phyloP scores from a whole-genome alignment of 495 filamentous ascomycete species.

The Evansstolkia leycettana region DNA sequence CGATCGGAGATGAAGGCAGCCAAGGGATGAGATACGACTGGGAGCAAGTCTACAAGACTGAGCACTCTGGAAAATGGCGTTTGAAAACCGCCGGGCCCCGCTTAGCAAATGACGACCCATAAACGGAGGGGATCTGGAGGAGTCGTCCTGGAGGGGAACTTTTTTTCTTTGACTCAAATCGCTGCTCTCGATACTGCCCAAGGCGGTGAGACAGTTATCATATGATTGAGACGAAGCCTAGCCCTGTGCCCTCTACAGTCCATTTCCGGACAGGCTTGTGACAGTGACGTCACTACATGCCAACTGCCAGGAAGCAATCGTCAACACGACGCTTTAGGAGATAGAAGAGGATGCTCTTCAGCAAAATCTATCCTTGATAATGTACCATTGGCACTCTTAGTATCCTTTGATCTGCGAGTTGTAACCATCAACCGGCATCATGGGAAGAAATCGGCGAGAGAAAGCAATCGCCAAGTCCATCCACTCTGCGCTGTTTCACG shows the following conservation, averaged over 20 bases:
- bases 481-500: slow-evolving; percentile 19
- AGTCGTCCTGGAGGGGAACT: slow-evolving; percentile 12
- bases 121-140: slow-evolving; percentile 18
- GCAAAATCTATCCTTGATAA: too few species aligned
- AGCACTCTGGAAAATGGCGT: slow-evolving; percentile 13
- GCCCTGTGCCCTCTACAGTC: slow-evolving; percentile 1
- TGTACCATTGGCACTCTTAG: too few species aligned
- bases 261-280: background rate
- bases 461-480: slow-evolving; percentile 22
- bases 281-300: too few species aligned
- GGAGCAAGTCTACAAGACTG: slow-evolving; percentile 6
- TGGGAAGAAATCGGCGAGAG: slow-evolving; percentile 19
- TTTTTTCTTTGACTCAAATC: slow-evolving; percentile 26
- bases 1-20: slow-evolving; percentile 3
- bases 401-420: too few species aligned
- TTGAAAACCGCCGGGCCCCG: slow-evolving; percentile 31
- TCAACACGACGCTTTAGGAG: too few species aligned
- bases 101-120: slow-evolving; percentile 32
- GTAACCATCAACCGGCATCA: too few species aligned
- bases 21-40: slow-evolving; percentile 6
- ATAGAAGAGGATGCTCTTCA: too few species aligned
- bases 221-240: slow-evolving; percentile 7
- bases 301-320: too few species aligned
- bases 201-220: slow-evolving; percentile 22
- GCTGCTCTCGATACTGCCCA: slow-evolving; percentile 6